Conservation (phyloP, 1,139 yeast genomes). For the Yamadazyma spencermartinsiae region DNA sequence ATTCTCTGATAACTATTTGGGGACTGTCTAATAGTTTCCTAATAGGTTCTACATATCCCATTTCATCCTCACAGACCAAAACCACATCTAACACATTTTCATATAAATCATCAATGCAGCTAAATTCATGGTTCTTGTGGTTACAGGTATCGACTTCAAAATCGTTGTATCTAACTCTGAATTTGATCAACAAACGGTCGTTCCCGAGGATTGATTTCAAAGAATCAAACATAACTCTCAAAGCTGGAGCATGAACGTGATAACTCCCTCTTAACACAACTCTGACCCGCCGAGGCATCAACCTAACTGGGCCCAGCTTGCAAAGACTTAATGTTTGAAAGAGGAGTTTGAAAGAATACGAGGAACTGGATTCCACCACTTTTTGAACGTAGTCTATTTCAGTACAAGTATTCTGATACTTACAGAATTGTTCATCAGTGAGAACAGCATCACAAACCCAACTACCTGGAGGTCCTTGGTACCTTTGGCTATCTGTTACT, state of each 20-base stretch:
- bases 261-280: not conserved
- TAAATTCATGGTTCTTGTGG: not conserved
- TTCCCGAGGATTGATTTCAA: not conserved
- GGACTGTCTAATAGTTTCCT: not conserved
- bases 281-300: not conserved
- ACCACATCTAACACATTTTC: not conserved
- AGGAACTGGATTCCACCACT: not conserved
- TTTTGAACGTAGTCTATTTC: not conserved
- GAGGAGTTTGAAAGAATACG: not conserved
- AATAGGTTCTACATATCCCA: not conserved
- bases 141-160: slow-evolving; percentile 1
- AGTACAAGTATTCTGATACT: not conserved
- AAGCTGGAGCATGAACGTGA: not conserved
- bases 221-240: not conserved
- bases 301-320: not conserved
- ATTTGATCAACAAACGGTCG: not conserved
- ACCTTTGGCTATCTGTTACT: not conserved
- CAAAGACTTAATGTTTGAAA: not conserved
- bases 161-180: not conserved
- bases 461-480: not conserved
- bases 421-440: not conserved
- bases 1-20: not conserved
- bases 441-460: not conserved
- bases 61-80: not conserved
- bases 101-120: not conserved